phyloP scores from a whole-genome alignment of 768 basidiomycete genomes.

The Lactarius pseudohatsudake region DNA sequence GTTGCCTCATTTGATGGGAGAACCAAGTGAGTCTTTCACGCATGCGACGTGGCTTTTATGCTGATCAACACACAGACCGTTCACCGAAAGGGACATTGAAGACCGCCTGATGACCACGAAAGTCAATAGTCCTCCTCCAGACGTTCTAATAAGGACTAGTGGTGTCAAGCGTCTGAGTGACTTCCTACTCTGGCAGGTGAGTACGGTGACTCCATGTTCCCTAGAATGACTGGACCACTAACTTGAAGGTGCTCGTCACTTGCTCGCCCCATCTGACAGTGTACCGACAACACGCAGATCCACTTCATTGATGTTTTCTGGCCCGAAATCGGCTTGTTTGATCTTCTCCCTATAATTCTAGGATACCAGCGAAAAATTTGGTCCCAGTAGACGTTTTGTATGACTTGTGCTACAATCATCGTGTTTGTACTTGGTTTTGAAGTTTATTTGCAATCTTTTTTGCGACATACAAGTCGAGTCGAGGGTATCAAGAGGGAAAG shows the following conservation, averaged over 20 bases:
- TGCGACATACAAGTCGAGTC: no score
- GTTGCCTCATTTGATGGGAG: constrained; percentile 38
- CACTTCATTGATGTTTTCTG: constrained; percentile 87
- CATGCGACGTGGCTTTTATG: constrained; percentile 9
- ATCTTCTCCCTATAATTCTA: constrained; percentile 87
- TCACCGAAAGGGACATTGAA: constrained; percentile 70
- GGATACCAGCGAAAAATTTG: constrained; percentile 83
- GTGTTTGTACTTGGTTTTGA: no score
- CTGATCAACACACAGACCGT: constrained; percentile 36
- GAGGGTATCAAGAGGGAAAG: no score
- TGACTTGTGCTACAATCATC: no score
- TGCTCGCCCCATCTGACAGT: constrained; percentile 43
- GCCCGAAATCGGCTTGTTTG: constrained; percentile 88
- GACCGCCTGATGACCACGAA: constrained; percentile 62
- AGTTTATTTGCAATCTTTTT: no score
- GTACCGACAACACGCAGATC: constrained; percentile 78
- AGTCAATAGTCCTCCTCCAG: constrained; percentile 76
- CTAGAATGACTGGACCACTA: background rate
- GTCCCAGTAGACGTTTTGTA: constrained; percentile 33
- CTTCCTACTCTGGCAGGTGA: constrained; percentile 94
- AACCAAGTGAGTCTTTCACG: constrained; percentile 30
- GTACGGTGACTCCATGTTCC: constrained; percentile 30
- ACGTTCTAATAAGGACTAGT: constrained; percentile 88
- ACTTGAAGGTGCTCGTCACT: no score
- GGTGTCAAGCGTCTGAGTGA: constrained; percentile 88